Percentiles rank a stretch among this genome's conserved stretches.
Evolutionary conservation across 176 grass and related monocot species (phyloP).

Genomic region (Carex myosuroides): DNA sequence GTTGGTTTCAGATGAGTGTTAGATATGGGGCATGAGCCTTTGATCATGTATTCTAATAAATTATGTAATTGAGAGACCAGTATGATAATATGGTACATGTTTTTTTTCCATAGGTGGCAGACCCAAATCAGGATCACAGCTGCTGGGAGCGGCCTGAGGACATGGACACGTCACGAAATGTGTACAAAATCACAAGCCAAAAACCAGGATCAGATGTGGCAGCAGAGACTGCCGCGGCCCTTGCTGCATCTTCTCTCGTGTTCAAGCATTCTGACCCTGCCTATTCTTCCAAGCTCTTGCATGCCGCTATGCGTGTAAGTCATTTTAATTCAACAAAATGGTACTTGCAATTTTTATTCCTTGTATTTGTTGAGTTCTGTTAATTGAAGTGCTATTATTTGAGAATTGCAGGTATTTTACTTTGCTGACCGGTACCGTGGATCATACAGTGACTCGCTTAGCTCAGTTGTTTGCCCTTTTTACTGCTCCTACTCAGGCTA

Average conservation of each 20-base stretch:
- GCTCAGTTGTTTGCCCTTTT: conserved; percentile 45
- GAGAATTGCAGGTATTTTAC: conserved; percentile 47
- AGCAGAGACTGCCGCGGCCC: conserved; percentile 69
- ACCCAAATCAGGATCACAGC: conserved; percentile 60
- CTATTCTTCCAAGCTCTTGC: conserved; percentile 43
- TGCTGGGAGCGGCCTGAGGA: conserved; percentile 91
- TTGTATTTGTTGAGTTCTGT: background rate
- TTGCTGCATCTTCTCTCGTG: conserved; percentile 64
- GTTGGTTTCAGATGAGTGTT: too few relatives aligned
- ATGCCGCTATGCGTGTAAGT: conserved; percentile 31
- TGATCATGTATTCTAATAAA: too few relatives aligned
- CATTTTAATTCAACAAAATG: background rate
- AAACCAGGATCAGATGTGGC: conserved; percentile 74
- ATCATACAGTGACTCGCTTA: conserved; percentile 55
- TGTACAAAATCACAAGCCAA: conserved; percentile 42
- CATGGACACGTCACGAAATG: conserved; percentile 78
- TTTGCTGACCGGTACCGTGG: conserved; percentile 69
- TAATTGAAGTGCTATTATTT: background rate
- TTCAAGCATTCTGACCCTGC: conserved; percentile 61
- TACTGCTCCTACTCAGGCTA: conserved; percentile 95
- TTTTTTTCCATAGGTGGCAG: conserved; percentile 37
- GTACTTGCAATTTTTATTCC: too few relatives aligned
- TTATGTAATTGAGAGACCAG: background rate
- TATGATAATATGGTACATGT: background rate
- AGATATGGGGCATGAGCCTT: too few relatives aligned